These are phyloP conservation scores for Coniferiporia weirii DNA, from an alignment of 1,284 basidiomycete species.

Conservation along the genomic window DNA sequence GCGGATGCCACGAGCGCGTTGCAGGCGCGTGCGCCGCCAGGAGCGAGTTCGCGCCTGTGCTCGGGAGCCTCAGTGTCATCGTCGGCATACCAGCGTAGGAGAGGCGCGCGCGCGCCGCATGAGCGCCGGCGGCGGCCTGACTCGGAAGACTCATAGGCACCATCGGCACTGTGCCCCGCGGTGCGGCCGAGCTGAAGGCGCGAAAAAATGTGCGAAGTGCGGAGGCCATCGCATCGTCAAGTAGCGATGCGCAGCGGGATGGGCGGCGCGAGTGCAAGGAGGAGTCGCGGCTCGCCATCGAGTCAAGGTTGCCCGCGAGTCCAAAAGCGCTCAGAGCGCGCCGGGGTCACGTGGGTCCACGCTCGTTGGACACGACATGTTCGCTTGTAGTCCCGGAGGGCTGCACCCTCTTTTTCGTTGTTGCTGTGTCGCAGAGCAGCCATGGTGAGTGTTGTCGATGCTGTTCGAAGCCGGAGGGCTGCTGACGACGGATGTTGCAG, in stretches of 20 bases:
- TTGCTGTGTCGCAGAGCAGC: not conserved
- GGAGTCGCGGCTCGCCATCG: too few relatives aligned
- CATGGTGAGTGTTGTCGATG: not conserved
- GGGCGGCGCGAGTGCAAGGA: too few relatives aligned
- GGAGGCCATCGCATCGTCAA: not conserved
- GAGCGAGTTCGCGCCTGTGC: not conserved
- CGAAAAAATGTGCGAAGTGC: not conserved
- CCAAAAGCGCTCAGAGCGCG: too few relatives aligned
- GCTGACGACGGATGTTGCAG: slow-evolving; percentile 35
- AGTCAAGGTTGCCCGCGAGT: too few relatives aligned
- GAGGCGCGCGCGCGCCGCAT: too few relatives aligned
- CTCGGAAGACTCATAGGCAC: not conserved
- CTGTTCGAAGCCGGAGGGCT: not conserved
- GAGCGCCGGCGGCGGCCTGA: too few relatives aligned
- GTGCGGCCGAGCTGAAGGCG: not conserved
- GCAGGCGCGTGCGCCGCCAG: not conserved
- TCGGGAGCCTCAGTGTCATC: not conserved
- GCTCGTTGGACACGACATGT: not conserved
- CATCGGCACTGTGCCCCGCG: not conserved
- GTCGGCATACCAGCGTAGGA: too few relatives aligned
- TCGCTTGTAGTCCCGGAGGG: not conserved
- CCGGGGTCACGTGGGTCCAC: too few relatives aligned
- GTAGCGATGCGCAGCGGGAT: not conserved
- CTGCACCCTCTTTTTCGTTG: not conserved
- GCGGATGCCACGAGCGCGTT: not conserved